phyloP scores from a whole-genome alignment of 257 asterid genomes.

The Solanum arcanum region DNA sequence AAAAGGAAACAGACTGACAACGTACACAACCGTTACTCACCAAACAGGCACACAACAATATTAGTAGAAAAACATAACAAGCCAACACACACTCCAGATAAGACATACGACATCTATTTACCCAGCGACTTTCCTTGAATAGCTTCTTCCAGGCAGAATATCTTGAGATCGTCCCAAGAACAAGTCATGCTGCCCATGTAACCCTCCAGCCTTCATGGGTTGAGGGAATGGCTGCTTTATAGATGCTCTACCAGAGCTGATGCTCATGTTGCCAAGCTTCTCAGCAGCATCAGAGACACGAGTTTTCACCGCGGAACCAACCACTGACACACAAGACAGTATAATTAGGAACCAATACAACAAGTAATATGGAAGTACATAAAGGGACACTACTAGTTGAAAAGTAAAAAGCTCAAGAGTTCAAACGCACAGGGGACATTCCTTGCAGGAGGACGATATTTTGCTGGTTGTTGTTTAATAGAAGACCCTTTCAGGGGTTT shows the following conservation, averaged over 20 bases:
- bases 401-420: background rate
- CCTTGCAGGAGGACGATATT: conserved; percentile 63
- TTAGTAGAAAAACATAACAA: background rate
- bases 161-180: conserved; percentile 39
- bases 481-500: conserved; percentile 27
- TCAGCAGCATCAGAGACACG: conserved; percentile 41
- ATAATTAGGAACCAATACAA: background rate
- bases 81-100: background rate
- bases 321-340: conserved; percentile 9
- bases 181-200: conserved; percentile 43
- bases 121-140: conserved; percentile 56
- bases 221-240: conserved; percentile 34
- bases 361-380: background rate
- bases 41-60: background rate
- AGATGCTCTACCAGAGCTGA: conserved; percentile 31
- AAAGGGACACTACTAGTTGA: background rate
- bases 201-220: conserved; percentile 85
- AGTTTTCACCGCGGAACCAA: conserved; percentile 24
- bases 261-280: conserved; percentile 50
- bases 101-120: conserved; percentile 3
- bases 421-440: conserved; percentile 39
- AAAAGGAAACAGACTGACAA: background rate
- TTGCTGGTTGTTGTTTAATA: conserved; percentile 64
- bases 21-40: background rate
- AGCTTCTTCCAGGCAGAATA: conserved; percentile 43